Conservation (phyloP, 2,329 filamentous ascomycete genomes). For the Monosporascus sp. region DNA sequence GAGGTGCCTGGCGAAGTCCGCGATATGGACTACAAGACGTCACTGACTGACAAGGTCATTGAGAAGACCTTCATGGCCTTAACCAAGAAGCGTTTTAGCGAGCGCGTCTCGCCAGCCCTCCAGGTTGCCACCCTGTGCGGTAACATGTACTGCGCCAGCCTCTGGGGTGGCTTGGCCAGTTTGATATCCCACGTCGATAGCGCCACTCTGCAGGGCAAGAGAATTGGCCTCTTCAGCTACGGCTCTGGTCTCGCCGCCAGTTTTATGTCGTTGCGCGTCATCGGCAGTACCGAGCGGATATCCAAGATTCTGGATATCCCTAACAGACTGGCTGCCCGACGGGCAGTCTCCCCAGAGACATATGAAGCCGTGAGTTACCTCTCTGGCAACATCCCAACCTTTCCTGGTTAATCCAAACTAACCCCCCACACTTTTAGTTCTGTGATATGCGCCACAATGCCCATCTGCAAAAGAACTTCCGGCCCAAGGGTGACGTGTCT, state of each 20-base stretch:
- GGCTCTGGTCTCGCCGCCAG: slow-evolving; percentile 69
- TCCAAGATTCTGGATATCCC: slow-evolving; percentile 65
- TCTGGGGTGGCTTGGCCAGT: slow-evolving; percentile 72
- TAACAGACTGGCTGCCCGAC: slow-evolving; percentile 60
- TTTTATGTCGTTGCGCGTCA: slow-evolving; percentile 69
- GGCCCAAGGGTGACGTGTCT: slow-evolving; percentile 61
- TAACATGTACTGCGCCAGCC: slow-evolving; percentile 65
- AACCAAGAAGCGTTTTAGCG: slow-evolving; percentile 78
- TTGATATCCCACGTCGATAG: slow-evolving; percentile 61
- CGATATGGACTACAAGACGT: slow-evolving; percentile 74
- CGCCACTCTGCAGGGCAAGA: slow-evolving; percentile 63
- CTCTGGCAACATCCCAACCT: neutral
- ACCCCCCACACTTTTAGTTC: slow-evolving; percentile 50
- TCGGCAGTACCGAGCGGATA: slow-evolving; percentile 64
- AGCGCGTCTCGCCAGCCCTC: slow-evolving; percentile 68
- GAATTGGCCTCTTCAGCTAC: slow-evolving; percentile 73
- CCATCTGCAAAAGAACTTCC: slow-evolving; percentile 76
- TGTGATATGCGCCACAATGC: slow-evolving; percentile 78
- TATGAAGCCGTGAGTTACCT: slow-evolving; percentile 63
- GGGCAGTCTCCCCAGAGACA: slow-evolving; percentile 61
- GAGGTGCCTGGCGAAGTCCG: slow-evolving; percentile 72
- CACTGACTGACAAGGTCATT: slow-evolving; percentile 72
- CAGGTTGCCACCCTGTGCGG: slow-evolving; percentile 73
- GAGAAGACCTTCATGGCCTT: slow-evolving; percentile 84
- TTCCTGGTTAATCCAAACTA: slow-evolving; percentile 8